Evolutionary conservation across 345 rosid species (phyloP), one percentile per base, ranked within the genome.

Genomic region (Lepidium aucheri): DNA sequence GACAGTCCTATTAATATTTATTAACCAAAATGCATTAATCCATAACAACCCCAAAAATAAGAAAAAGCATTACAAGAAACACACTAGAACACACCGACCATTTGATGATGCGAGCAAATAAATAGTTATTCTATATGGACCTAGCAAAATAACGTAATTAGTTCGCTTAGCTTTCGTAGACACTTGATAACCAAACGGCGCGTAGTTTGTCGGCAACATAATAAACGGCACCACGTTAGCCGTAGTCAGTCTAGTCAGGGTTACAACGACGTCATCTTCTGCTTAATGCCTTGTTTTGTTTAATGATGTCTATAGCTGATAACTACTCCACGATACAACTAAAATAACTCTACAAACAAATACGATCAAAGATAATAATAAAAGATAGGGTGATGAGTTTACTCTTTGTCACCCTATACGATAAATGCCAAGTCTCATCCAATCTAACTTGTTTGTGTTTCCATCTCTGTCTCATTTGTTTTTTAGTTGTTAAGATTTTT

Each of bases 211-310:
- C 66, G 72, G 65, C 66, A 54, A 53, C 15, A 8, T 14, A 18
- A 45, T 46, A 63, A 72, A 72, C 76, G 70, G 58, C 76, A 56
- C 7, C 76, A 42, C 60, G 28, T 49, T 58, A 39, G 36, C 49
- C 34, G 43, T 46, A 28, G 36, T 28, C 9, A 28, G 36, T 28
- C 9, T 38, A 26, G 24, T 62, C 42, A 36, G 36, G 20, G 11
- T 15, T 15, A 4, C 1, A 9, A 58, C 46, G 34, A 9, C 42
- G 53, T 34, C 24, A 65, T 43, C 4, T 8, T 1, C 5, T 40
- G 26, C 9, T 32, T 42, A 43, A 32, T 14, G 34, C 14, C 38
- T 20, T 41, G 1, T 41, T 38, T 45, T 17, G 4, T 6, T 4
- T 20, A 1, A 54, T 5, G 50, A 30, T 16, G 24, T 28, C 32